Conservation (phyloP, 2,329 filamentous ascomycete genomes). For the Trichoderma brevicompactum region DNA sequence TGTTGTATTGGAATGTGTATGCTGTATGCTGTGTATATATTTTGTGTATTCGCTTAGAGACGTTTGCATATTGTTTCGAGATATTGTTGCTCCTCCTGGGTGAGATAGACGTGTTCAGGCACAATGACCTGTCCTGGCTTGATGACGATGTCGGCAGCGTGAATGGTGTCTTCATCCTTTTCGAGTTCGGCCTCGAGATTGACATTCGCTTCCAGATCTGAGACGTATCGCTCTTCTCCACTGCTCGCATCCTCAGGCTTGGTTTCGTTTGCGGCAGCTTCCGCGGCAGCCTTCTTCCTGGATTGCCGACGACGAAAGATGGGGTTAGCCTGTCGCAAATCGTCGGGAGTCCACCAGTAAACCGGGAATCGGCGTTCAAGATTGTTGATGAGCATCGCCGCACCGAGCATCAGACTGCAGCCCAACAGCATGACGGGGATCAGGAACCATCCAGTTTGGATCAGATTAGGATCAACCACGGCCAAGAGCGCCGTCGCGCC, state of each 20-base stretch:
- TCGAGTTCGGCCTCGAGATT: conserved; percentile 29
- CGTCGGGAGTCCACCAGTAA: conserved; percentile 69
- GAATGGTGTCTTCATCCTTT: conserved; percentile 29
- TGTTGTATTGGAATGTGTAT: conserved; percentile 1
- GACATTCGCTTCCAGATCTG: conserved; percentile 29
- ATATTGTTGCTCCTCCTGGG: conserved; percentile 44
- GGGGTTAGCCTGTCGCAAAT: conserved; percentile 32
- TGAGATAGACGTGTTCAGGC: conserved; percentile 44
- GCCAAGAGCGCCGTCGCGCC: conserved; percentile 75
- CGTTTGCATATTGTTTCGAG: conserved; percentile 44
- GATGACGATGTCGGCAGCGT: conserved; percentile 42
- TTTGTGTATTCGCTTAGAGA: conserved; percentile 34
- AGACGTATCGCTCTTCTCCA: conserved; percentile 22
- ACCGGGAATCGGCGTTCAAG: conserved; percentile 67
- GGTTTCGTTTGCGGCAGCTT: conserved; percentile 25
- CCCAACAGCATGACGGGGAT: conserved; percentile 66
- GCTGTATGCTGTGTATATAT: conserved; percentile 1
- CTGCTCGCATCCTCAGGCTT: conserved; percentile 1
- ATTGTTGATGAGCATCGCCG: conserved; percentile 71
- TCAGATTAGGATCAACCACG: conserved; percentile 60
- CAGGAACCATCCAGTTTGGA: conserved; percentile 69
- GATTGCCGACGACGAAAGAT: conserved; percentile 27
- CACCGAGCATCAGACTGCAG: conserved; percentile 62
- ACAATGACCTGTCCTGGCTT: conserved; percentile 42
- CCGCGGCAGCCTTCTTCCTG: not conserved